Conservation (phyloP, 2,329 filamentous ascomycete species). For the Biscogniauxia mediterranea region DNA sequence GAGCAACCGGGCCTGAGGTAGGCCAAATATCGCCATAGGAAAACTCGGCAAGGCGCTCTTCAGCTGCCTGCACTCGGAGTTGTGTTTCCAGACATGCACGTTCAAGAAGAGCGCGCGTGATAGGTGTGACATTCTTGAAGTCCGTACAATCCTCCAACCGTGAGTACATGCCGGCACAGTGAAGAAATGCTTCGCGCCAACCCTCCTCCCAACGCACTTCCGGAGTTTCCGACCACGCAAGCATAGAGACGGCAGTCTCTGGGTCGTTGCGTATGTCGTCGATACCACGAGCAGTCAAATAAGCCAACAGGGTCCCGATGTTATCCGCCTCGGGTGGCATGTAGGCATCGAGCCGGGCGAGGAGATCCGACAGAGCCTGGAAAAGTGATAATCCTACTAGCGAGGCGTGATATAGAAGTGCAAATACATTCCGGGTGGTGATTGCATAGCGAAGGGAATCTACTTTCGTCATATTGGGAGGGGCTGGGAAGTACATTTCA, state of each 20-base stretch:
- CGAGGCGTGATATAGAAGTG: conserved; percentile 61
- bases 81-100: conserved; percentile 60
- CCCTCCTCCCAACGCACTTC: conserved; percentile 64
- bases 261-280: conserved; percentile 64
- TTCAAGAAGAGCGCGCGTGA: conserved; percentile 62
- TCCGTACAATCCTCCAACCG: conserved; percentile 53
- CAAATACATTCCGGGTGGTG: conserved; percentile 68
- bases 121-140: conserved; percentile 57
- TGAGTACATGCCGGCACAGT: conserved; percentile 63
- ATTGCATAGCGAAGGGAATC: conserved; percentile 58
- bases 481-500: conserved; percentile 63
- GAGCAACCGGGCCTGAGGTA: conserved; percentile 29
- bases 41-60: conserved; percentile 60
- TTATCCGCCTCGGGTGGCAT: conserved; percentile 56
- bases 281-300: conserved; percentile 56
- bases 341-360: conserved; percentile 57
- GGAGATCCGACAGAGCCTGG: conserved; percentile 62
- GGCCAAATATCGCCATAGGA: conserved; percentile 63
- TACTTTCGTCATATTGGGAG: conserved; percentile 44
- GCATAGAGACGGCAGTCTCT: conserved; percentile 56
- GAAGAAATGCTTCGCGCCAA: conserved; percentile 66
- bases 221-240: conserved; percentile 65
- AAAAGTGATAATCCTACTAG: conserved; percentile 63
- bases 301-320: conserved; percentile 59
- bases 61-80: conserved; percentile 59